A percentile compares a stretch with the other conserved stretches of the same genome.
Conservation (phyloP, 805 yeast genomes). For the Metschnikowia shivogae region DNA sequence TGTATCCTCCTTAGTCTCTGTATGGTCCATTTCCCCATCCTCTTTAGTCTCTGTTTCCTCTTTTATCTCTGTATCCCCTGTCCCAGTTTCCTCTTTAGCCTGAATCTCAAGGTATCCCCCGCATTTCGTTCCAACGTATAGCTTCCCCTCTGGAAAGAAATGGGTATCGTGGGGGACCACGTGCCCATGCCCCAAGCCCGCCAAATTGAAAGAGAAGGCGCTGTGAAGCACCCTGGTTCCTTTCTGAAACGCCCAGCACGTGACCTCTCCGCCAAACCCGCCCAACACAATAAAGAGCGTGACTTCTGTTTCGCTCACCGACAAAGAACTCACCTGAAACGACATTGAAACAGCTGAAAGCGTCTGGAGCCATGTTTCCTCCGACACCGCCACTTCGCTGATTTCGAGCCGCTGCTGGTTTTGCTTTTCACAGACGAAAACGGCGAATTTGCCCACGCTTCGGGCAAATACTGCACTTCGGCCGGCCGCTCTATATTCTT, state of each 20-base stretch:
- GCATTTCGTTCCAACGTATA: constrained; percentile 31
- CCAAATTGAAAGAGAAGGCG: background rate
- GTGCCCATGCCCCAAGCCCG: background rate
- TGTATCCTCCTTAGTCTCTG: too few species aligned
- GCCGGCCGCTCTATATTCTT: background rate
- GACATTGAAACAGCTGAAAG: background rate
- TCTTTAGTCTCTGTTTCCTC: too few species aligned
- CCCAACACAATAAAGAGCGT: background rate
- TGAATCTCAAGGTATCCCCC: constrained; percentile 26
- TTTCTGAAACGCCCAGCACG: background rate
- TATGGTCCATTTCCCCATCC: too few species aligned
- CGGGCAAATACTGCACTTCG: constrained; percentile 7
- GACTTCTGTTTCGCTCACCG: background rate
- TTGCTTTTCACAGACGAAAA: background rate
- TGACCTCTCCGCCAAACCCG: background rate
- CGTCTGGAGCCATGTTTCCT: background rate
- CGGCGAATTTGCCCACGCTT: constrained; percentile 3
- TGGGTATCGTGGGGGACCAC: constrained; percentile 9
- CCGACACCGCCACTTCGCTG: background rate
- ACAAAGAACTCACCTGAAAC: background rate
- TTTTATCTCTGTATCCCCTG: constrained; percentile 5
- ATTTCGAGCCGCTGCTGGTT: background rate
- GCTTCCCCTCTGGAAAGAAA: background rate
- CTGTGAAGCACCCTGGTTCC: background rate
- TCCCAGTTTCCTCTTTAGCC: background rate